These are phyloP conservation scores for Mortierella sp. DNA, from an alignment of 371 early-diverging fungal genomes.

Conservation along the genomic window DNA sequence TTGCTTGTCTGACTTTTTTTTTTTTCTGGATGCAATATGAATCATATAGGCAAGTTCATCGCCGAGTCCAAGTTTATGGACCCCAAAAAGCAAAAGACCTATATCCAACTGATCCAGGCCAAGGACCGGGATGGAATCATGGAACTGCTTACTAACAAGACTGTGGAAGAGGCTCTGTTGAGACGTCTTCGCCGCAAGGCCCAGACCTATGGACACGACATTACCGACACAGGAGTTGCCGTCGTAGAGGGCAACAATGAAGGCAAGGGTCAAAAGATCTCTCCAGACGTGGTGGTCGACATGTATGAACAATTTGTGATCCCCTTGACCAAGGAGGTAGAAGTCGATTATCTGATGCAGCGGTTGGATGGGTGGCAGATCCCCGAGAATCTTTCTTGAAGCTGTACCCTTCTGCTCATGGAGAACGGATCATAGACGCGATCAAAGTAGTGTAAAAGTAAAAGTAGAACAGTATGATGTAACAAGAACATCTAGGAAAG, in stretches of 20 bases:
- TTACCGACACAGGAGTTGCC: slow-evolving; percentile 56
- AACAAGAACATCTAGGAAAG: too few species aligned
- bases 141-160: slow-evolving; percentile 85
- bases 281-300: slow-evolving; percentile 82
- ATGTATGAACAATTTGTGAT: slow-evolving; percentile 91
- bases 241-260: slow-evolving; percentile 28
- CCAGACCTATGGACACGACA: slow-evolving; percentile 90
- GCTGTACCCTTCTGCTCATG: too few species aligned
- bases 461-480: too few species aligned
- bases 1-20: neutral
- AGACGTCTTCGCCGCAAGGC: slow-evolving; percentile 88
- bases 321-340: slow-evolving; percentile 90
- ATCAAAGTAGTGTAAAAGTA: too few species aligned
- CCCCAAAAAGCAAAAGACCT: slow-evolving; percentile 74
- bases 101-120: slow-evolving; percentile 82
- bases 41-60: slow-evolving; percentile 87
- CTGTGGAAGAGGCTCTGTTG: slow-evolving; percentile 86
- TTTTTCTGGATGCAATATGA: neutral
- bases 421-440: too few species aligned
- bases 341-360: slow-evolving; percentile 89
- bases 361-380: slow-evolving; percentile 59
- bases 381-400: slow-evolving; percentile 8
- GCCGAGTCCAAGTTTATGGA: slow-evolving; percentile 96
- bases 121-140: slow-evolving; percentile 83
- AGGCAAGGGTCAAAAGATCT: slow-evolving; percentile 57